Evolutionary conservation across 2,329 filamentous ascomycete genomes (phyloP), one percentile per base, ranked within the genome.

Genomic region (Colletotrichum sidae): DNA sequence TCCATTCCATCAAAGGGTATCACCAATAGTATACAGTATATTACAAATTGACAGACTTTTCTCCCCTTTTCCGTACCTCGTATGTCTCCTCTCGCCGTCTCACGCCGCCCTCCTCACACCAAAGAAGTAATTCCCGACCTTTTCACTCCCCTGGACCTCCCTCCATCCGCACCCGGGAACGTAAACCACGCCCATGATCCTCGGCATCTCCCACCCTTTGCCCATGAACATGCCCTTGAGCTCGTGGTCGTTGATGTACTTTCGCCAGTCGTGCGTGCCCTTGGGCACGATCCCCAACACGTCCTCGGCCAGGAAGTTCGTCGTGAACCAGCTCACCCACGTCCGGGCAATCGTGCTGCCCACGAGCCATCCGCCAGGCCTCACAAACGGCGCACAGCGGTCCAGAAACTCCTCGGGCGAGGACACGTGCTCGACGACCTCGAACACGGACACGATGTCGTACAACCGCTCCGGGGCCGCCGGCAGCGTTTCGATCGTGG

Each of bases 51-150:
- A 25, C 25, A 25, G n/a, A 11, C 41, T 15, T 25, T n/a, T 9
- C 33, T 25, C 44, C 8, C 11, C 25, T 25, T 34, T 15, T 34
- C 37, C 41, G 42, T 45, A 6, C n/a, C 13, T 4, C 17, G 8
- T 8, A 8, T 45, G n/a, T 2, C 12, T 45, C 6, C n/a, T 15
- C 42, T n/a, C 12, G 4, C 12, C 25, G 25, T 4, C 45, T 70
- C 69, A 37, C 72, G 37, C 62, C 52, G 54, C 74, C 70, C 79
- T 80, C 79, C 90, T 87, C 47, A 97, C 89, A 8, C 88, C 96
- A 77, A 97, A 97, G 78, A 99, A 98, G 80, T 98, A 99, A 77
- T 99, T 99, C 9, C 95, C 95, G 73, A 93, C 88, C 73, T 88
- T 88, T 81, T 98, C 95, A 72, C 93, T 92, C 3, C 93, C 92